A percentile compares a stretch with the other conserved stretches of the same genome.
phyloP scores from a whole-genome alignment of 805 yeast genomes.

The Saccharomycopsis sp. region DNA sequence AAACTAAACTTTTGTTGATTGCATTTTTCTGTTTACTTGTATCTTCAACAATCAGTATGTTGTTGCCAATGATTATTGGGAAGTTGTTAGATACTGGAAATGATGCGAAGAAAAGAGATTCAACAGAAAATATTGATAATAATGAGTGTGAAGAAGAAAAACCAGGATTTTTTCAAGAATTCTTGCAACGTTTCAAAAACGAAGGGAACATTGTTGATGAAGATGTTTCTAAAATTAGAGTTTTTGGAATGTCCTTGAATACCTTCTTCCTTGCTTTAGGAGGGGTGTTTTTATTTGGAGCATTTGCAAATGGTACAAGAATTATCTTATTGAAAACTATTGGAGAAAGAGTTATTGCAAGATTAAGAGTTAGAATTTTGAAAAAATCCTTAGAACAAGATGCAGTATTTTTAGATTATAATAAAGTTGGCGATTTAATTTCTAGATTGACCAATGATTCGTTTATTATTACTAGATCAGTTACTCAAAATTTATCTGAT shows the following conservation, averaged over 20 bases:
- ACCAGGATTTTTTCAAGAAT: conserved; percentile 15
- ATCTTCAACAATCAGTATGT: conserved; percentile 73
- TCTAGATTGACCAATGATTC: conserved; percentile 85
- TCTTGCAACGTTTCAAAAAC: conserved; percentile 1
- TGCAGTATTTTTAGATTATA: conserved; percentile 79
- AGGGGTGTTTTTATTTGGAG: conserved; percentile 59
- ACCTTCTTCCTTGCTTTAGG: conserved; percentile 56
- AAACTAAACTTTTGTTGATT: conserved; percentile 39
- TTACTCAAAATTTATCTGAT: conserved; percentile 83
- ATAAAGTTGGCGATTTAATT: conserved; percentile 85
- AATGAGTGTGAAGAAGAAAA: conserved; percentile 20
- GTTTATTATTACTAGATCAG: conserved; percentile 73
- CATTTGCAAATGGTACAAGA: conserved; percentile 72
- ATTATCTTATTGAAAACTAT: conserved; percentile 63
- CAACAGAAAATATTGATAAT: conserved; percentile 10
- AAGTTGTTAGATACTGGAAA: conserved; percentile 66
- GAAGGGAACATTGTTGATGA: conserved; percentile 20
- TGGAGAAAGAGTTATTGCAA: conserved; percentile 82
- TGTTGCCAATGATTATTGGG: conserved; percentile 77
- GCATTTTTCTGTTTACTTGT: conserved; percentile 58
- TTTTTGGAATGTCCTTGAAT: conserved; percentile 50
- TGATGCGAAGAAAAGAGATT: conserved; percentile 1
- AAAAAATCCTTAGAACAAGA: conserved; percentile 75
- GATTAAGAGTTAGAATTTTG: conserved; percentile 68
- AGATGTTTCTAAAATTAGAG: conserved; percentile 24